Percentiles rank a stretch among this genome's conserved stretches.
Evolutionary conservation across 352 stramenopile genomes (phyloP).

Genomic region (Globisporangium perplexum): DNA sequence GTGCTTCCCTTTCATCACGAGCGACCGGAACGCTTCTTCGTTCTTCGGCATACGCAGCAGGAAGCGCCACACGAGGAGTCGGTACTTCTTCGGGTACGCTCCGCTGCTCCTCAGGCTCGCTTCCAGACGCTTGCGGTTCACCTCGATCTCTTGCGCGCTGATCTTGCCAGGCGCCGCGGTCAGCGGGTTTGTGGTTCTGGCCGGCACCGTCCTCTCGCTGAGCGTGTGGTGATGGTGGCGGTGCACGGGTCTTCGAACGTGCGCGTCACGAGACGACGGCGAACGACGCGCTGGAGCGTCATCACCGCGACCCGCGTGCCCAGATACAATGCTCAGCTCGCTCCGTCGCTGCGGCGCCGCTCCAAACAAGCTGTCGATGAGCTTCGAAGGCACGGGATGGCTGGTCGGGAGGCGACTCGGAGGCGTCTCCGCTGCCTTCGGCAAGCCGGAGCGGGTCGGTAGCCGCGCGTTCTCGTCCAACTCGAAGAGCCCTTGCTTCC

Average conservation of each 20-base stretch:
- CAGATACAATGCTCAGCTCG: neutral
- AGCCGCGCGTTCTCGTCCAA: conserved; percentile 35
- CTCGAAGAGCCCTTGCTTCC: conserved; percentile 36
- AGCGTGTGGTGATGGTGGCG: neutral
- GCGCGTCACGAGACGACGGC: neutral
- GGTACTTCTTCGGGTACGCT: conserved; percentile 77
- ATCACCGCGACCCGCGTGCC: neutral
- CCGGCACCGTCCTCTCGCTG: neutral
- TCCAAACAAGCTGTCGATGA: conserved; percentile 74
- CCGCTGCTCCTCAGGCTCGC: conserved; percentile 64
- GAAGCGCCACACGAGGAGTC: conserved; percentile 80
- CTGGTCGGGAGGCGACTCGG: conserved; percentile 5
- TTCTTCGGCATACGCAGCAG: conserved; percentile 83
- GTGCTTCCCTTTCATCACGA: conserved; percentile 76
- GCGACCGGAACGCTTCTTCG: conserved; percentile 60
- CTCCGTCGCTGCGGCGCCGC: conserved; percentile 19
- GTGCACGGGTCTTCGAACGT: neutral
- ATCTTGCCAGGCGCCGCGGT: conserved; percentile 1
- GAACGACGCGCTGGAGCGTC: neutral
- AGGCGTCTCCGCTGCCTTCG: neutral
- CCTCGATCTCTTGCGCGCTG: conserved; percentile 30
- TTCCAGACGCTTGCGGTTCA: conserved; percentile 61
- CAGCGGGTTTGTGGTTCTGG: conserved; percentile 4
- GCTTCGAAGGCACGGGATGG: conserved; percentile 50
- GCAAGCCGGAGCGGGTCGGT: conserved; percentile 33